A percentile compares a stretch with the other conserved stretches of the same genome.
Evolutionary conservation across 306 rosid species (phyloP).

Genomic region (Pyrus pyrifolia): DNA sequence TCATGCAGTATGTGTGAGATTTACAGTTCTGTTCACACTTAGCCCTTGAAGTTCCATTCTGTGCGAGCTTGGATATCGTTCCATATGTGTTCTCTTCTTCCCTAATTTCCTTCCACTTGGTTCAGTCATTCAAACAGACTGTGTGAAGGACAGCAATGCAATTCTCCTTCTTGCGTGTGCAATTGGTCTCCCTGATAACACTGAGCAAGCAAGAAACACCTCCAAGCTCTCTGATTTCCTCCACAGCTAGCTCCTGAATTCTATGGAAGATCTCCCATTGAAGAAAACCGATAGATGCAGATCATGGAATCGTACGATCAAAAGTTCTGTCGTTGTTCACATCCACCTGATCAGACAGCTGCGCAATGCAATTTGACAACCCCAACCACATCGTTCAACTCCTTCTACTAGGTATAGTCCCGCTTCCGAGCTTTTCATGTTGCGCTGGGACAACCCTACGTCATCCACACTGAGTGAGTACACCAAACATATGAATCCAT

Average conservation of each 20-base stretch:
- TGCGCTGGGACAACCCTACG: too few relatives aligned
- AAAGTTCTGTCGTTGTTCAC: too few relatives aligned
- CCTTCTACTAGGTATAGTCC: too few relatives aligned
- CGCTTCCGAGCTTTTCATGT: too few relatives aligned
- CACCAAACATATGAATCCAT: too few relatives aligned
- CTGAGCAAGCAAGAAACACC: slow-evolving; percentile 60
- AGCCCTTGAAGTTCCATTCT: slow-evolving; percentile 86
- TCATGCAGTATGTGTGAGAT: slow-evolving; percentile 78
- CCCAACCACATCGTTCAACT: too few relatives aligned
- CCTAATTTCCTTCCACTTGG: slow-evolving; percentile 70
- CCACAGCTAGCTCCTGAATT: slow-evolving; percentile 28
- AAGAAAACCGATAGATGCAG: too few relatives aligned
- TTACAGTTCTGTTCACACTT: slow-evolving; percentile 71
- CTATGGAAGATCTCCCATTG: too few relatives aligned
- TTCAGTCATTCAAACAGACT: slow-evolving; percentile 53
- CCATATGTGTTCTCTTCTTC: slow-evolving; percentile 63
- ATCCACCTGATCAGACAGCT: too few relatives aligned
- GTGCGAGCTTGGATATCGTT: slow-evolving; percentile 63
- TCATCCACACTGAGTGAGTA: too few relatives aligned
- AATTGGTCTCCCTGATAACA: slow-evolving; percentile 49
- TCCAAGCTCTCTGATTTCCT: slow-evolving; percentile 70
- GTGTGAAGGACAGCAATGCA: slow-evolving; percentile 64
- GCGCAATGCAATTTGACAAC: too few relatives aligned
- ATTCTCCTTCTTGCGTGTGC: slow-evolving; percentile 77
- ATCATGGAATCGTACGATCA: too few relatives aligned